Base-by-base conservation (phyloP, 192 early-diverging fungal genomes). In the Coemansia sp. region DNA sequence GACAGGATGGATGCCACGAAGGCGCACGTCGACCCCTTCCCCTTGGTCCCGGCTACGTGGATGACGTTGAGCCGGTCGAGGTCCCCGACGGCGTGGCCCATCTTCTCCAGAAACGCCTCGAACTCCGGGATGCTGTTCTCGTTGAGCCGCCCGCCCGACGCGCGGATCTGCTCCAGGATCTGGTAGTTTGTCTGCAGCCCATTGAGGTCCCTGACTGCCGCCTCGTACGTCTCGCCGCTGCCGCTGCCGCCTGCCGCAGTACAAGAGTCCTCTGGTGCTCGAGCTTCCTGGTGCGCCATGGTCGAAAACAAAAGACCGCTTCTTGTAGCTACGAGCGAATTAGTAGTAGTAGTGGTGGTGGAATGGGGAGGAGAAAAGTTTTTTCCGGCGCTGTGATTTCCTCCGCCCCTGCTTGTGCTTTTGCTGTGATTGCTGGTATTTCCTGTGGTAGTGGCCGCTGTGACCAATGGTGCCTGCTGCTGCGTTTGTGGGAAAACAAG, bases 11-110 rank as follows among this genome's bases (percentile, higher is more conserved):
- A 90, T 54, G 92, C 89, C 13, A 88, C 85, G 32, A 98, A 88
- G 0, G 94, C 93, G 41, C 88, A 89, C 0, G 96, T 90, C 9
- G 92, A 93, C 26, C 93, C 93, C 61, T 95, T 95, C 71, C 93
- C 93, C 65, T 95, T 95, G 40, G 92, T 95, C 19, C 93, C 93
- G 19, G 93, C 84, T 9, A 95, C 76, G 69, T 95, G 93, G 62
- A 95, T 91, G 16, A 93, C 65, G 69, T 92, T 89, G 37, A 95
- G 77, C 15, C 65, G 63, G 85, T 99, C 84, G 38, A 97, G 85
- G 50, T 91, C 91, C n/a, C 69, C 67, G 7, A 86, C 74, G 69
- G 65, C 7, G 64, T 79, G 67, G 0, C 65, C 67, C 2, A 79
- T 48, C 32, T 77, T 74, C 58, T 74, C 71, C 9, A 74, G 9